phyloP scores from a whole-genome alignment of 345 rosid species.

The Noccaea caerulescens region DNA sequence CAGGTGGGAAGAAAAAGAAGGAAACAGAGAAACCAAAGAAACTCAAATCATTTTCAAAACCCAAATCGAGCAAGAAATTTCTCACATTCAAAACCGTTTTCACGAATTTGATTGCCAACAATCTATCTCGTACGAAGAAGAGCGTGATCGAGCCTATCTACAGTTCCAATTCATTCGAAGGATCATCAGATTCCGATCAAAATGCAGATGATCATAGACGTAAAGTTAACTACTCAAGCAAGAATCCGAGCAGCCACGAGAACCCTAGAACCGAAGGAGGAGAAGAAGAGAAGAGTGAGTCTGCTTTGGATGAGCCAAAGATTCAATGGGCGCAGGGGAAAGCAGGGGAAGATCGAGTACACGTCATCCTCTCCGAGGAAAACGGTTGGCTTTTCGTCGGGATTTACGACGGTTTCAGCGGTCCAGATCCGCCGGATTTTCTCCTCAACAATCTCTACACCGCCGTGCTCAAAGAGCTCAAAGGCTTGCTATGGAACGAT shows the following conservation, averaged over 20 bases:
- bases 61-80: slow-evolving; percentile 44
- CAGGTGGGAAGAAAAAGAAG: slow-evolving; percentile 43
- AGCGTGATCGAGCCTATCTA: slow-evolving; percentile 44
- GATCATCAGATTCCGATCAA: slow-evolving; percentile 45
- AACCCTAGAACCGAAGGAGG: slow-evolving; percentile 29
- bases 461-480: slow-evolving; percentile 66
- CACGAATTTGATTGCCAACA: slow-evolving; percentile 49
- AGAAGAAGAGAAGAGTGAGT: slow-evolving; percentile 49
- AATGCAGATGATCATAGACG: neutral
- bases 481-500: slow-evolving; percentile 66
- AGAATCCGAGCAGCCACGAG: slow-evolving; percentile 23
- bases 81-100: slow-evolving; percentile 42
- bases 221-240: slow-evolving; percentile 21
- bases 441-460: slow-evolving; percentile 68
- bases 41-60: slow-evolving; percentile 32
- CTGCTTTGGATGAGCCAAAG: slow-evolving; percentile 54
- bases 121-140: slow-evolving; percentile 45
- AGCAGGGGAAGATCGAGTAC: slow-evolving; percentile 97
- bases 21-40: slow-evolving; percentile 42
- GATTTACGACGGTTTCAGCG: slow-evolving; percentile 92
- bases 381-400: slow-evolving; percentile 92
- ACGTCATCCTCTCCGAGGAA: slow-evolving; percentile 82
- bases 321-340: slow-evolving; percentile 93
- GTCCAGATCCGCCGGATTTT: slow-evolving; percentile 93
- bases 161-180: slow-evolving; percentile 30